A percentile compares a stretch with the other conserved stretches of the same genome.
phyloP scores from a whole-genome alignment of 148 eudicot species.

The Rhododendron henanense region DNA sequence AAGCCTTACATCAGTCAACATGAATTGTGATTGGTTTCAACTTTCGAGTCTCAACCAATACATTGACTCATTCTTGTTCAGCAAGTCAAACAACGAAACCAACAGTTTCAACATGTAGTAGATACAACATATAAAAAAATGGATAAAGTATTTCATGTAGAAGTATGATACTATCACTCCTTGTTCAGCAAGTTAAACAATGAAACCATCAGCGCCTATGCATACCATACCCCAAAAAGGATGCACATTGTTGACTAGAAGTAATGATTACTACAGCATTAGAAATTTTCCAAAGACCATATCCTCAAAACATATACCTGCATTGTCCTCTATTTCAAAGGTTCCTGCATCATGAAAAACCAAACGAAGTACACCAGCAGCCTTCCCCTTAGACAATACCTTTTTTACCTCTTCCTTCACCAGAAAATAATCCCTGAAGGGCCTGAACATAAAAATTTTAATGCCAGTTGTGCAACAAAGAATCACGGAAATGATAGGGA shows the following conservation, averaged over 20 bases:
- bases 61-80: not conserved
- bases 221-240: not conserved
- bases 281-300: not conserved
- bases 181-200: not conserved
- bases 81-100: not conserved
- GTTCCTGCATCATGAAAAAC: conserved; percentile 99
- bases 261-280: not conserved
- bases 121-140: not conserved
- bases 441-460: conserved; percentile 20
- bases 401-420: conserved; percentile 68
- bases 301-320: conserved; percentile 44
- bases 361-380: conserved; percentile 91
- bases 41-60: not conserved
- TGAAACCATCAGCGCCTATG: not conserved
- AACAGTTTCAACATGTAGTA: not conserved
- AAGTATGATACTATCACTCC: not conserved
- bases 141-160: not conserved
- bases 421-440: conserved; percentile 32
- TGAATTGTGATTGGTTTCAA: not conserved
- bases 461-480: not conserved
- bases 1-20: not conserved
- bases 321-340: conserved; percentile 51
- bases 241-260: not conserved
- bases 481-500: not conserved
- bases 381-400: conserved; percentile 76